These are phyloP conservation scores for Phytophthora agathidicida DNA, from an alignment of 352 stramenopile species.

Conservation along the genomic window DNA sequence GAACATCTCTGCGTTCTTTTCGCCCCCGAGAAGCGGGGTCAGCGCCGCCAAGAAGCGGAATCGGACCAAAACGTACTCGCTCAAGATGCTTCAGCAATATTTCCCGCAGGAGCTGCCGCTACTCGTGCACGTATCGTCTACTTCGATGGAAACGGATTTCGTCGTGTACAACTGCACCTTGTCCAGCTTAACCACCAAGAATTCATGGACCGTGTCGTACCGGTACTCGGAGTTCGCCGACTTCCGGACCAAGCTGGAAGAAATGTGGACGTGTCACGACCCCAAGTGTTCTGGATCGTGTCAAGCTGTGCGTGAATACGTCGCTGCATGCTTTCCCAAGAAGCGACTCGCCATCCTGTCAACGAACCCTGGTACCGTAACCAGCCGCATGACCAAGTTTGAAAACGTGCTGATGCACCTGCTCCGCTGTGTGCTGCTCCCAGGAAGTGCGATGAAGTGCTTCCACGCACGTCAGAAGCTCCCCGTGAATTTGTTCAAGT, in stretches of 20 bases:
- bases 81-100: conserved; percentile 51
- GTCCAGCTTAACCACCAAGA: conserved; percentile 50
- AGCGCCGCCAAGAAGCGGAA: conserved; percentile 23
- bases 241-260: conserved; percentile 54
- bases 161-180: conserved; percentile 61
- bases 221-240: conserved; percentile 69
- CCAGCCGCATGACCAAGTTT: conserved; percentile 58
- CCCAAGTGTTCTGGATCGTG: conserved; percentile 68
- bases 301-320: conserved; percentile 70
- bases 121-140: conserved; percentile 46
- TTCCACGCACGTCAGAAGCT: conserved; percentile 52
- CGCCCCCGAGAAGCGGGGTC: conserved; percentile 3
- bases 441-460: conserved; percentile 76
- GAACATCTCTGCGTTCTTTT: conserved; percentile 33
- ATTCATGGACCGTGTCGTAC: conserved; percentile 59
- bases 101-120: conserved; percentile 52
- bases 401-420: conserved; percentile 72
- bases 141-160: conserved; percentile 40
- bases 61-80: conserved; percentile 49
- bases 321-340: conserved; percentile 63
- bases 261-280: conserved; percentile 60
- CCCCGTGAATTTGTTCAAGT: conserved; percentile 60
- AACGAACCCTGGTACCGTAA: conserved; percentile 35
- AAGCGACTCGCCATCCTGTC: conserved; percentile 53
- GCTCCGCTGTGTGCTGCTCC: conserved; percentile 66